phyloP scores from a whole-genome alignment of 1,284 basidiomycete genomes.

The Cryptococcus floricola region DNA sequence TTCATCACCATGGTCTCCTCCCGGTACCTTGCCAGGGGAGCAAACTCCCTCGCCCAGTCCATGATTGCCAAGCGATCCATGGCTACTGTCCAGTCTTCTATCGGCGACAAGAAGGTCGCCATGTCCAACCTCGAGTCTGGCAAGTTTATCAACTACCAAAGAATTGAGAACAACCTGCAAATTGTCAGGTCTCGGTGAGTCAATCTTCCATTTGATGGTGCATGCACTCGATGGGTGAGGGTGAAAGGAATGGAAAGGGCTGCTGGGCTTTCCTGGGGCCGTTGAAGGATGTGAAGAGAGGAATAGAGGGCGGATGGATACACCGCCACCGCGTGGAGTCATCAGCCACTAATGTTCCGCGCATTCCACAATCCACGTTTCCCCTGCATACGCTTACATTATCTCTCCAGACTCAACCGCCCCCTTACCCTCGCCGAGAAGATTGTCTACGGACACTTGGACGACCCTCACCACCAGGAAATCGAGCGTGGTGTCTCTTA shows the following conservation, averaged over 20 bases:
- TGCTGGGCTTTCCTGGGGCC: background rate
- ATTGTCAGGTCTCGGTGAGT: slow-evolving; percentile 74
- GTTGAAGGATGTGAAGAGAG: too few relatives aligned
- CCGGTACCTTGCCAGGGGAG: slow-evolving; percentile 32
- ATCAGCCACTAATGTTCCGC: background rate
- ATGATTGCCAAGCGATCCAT: slow-evolving; percentile 26
- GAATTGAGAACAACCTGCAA: slow-evolving; percentile 90
- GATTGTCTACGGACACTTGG: slow-evolving; percentile 96
- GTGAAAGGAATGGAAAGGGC: background rate
- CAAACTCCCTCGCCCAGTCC: slow-evolving; percentile 22
- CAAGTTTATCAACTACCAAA: slow-evolving; percentile 91
- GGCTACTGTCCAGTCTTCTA: slow-evolving; percentile 50
- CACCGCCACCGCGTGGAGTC: background rate
- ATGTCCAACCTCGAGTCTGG: slow-evolving; percentile 82
- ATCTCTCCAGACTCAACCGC: slow-evolving; percentile 70
- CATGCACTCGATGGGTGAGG: background rate
- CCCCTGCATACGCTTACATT: slow-evolving; percentile 10
- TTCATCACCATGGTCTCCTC: slow-evolving; percentile 28
- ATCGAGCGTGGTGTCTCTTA: slow-evolving; percentile 84
- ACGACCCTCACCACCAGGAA: slow-evolving; percentile 86
- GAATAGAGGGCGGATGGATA: background rate
- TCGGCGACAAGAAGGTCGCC: slow-evolving; percentile 86
- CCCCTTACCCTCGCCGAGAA: slow-evolving; percentile 97
- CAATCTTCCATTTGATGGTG: background rate
- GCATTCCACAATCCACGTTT: slow-evolving; percentile 1